Percentiles rank a stretch among this genome's conserved stretches.
Conservation (phyloP, 2,329 filamentous ascomycete species). For the Zymoseptoria ardabiliae region DNA sequence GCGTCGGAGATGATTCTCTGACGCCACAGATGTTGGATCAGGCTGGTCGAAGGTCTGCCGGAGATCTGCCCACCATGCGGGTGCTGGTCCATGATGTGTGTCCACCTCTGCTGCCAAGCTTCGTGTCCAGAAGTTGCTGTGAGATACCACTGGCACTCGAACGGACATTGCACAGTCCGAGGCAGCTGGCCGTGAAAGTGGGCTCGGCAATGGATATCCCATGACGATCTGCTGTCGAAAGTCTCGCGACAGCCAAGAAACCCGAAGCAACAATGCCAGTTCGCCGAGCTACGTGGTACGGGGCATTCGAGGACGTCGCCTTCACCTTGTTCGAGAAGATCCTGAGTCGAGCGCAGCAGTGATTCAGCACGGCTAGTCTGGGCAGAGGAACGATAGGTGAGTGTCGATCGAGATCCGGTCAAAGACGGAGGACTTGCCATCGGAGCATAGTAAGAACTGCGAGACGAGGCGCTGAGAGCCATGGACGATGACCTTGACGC, state of each 20-base stretch:
- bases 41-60: neutral
- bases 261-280: constrained; percentile 13
- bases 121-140: constrained; percentile 5
- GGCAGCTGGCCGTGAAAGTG: constrained; percentile 15
- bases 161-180: constrained; percentile 11
- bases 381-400: neutral
- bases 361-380: neutral
- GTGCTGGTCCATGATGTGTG: constrained; percentile 8
- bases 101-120: constrained; percentile 12
- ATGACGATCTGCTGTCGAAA: constrained; percentile 5
- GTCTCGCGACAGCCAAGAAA: constrained; percentile 14
- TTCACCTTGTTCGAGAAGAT: constrained; percentile 1
- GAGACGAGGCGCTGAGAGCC: neutral
- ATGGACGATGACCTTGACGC: constrained; percentile 1
- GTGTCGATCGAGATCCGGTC: constrained; percentile 2
- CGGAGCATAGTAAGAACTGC: neutral
- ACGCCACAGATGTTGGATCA: constrained; percentile 15
- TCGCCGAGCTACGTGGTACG: neutral
- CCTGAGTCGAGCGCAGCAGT: neutral
- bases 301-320: neutral
- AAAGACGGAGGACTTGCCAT: constrained; percentile 5
- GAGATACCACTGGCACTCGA: constrained; percentile 7
- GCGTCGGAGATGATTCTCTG: constrained; percentile 8
- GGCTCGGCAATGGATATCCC: constrained; percentile 13
- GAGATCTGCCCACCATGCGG: constrained; percentile 1